Evolutionary conservation across 345 rosid species (phyloP).

Genomic region (Viola odorata): DNA sequence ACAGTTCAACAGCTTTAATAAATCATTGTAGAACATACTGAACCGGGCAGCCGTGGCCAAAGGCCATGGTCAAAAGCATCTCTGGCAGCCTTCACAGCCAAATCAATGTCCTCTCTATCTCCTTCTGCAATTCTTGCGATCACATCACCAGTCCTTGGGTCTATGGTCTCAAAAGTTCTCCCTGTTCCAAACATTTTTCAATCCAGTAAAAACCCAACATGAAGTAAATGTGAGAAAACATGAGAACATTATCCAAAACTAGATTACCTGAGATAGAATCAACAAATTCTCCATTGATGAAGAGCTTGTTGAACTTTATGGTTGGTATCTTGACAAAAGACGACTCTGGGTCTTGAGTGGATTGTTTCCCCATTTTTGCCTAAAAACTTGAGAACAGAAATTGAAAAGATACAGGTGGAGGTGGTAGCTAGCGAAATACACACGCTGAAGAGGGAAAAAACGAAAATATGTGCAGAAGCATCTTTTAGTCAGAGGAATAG

Average conservation of each 20-base stretch:
- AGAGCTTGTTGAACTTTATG: slow-evolving; percentile 54
- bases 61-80: slow-evolving; percentile 21
- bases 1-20: fast-evolving
- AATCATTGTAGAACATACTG: slow-evolving; percentile 25
- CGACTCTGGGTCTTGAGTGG: too few relatives aligned
- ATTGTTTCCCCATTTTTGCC: too few relatives aligned
- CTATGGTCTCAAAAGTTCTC: slow-evolving; percentile 16
- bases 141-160: slow-evolving; percentile 21
- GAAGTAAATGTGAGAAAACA: not conserved
- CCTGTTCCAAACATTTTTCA: slow-evolving; percentile 3
- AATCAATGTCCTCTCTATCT: slow-evolving; percentile 18
- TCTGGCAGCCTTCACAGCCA: slow-evolving; percentile 22
- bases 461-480: too few relatives aligned
- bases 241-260: not conserved
- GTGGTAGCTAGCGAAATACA: too few relatives aligned
- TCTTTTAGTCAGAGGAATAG: too few relatives aligned
- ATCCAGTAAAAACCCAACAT: not conserved
- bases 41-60: slow-evolving; percentile 34
- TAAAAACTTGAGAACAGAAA: too few relatives aligned
- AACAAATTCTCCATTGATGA: slow-evolving; percentile 57
- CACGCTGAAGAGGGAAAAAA: too few relatives aligned
- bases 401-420: too few relatives aligned
- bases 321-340: too few relatives aligned
- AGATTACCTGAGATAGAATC: slow-evolving; percentile 55
- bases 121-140: slow-evolving; percentile 18